A percentile compares a stretch with the other conserved stretches of the same genome.
These are phyloP conservation scores for Fraxinus cuspidata DNA, from an alignment of 257 asterid genomes.

Conservation along the genomic window DNA sequence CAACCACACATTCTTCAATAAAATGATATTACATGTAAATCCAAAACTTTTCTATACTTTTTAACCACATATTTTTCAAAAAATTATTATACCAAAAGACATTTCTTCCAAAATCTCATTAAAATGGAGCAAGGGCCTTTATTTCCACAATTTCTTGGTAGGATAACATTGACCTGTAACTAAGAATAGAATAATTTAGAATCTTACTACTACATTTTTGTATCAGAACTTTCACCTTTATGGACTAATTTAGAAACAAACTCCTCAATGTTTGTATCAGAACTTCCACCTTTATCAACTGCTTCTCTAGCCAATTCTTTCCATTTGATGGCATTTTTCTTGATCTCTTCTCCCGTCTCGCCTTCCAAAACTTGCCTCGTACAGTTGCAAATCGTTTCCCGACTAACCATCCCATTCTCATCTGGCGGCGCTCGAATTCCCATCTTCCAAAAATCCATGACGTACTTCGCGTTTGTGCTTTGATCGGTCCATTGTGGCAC, in stretches of 20 bases:
- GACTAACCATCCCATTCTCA: conserved; percentile 7
- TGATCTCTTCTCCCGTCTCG: conserved; percentile 17
- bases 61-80: too few relatives aligned
- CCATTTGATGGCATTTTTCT: conserved; percentile 29
- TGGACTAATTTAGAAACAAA: conserved; percentile 23
- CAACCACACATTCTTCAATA: too few relatives aligned
- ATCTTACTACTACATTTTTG: neutral
- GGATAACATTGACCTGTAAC: conserved; percentile 24
- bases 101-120: too few relatives aligned
- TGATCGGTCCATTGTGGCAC: conserved; percentile 38
- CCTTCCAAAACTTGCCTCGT: conserved; percentile 23
- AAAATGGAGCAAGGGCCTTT: too few relatives aligned
- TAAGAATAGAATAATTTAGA: neutral
- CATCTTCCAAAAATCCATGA: conserved; percentile 34
- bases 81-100: too few relatives aligned
- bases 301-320: conserved; percentile 25
- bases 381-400: conserved; percentile 22
- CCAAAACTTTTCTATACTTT: too few relatives aligned
- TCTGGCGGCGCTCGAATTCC: conserved; percentile 19
- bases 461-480: conserved; percentile 27
- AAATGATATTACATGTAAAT: too few relatives aligned
- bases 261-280: conserved; percentile 30
- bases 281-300: conserved; percentile 31
- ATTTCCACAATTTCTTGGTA: too few relatives aligned
- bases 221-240: too few relatives aligned